phyloP scores from a whole-genome alignment of 495 filamentous ascomycete genomes.

The Lentithecium fluviatile region DNA sequence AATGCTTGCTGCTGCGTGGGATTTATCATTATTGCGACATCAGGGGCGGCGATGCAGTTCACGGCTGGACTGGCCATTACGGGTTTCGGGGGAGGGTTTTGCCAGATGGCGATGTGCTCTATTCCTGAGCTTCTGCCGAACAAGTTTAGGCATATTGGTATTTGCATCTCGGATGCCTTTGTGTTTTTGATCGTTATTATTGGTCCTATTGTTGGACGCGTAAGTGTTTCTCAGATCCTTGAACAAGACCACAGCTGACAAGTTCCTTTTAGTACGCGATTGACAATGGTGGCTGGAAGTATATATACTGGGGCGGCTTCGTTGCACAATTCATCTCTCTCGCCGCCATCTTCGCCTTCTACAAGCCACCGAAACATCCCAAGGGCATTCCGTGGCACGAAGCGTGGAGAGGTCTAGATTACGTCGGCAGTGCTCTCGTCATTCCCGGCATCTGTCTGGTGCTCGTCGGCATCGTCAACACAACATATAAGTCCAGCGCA shows the following conservation, averaged over 20 bases:
- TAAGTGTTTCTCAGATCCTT: background rate
- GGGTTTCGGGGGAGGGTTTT: slow-evolving; percentile 39
- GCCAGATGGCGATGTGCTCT: slow-evolving; percentile 35
- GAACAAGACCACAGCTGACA: too few species aligned
- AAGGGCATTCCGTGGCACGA: slow-evolving; percentile 40
- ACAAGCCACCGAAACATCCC: slow-evolving; percentile 40
- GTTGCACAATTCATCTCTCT: slow-evolving; percentile 33
- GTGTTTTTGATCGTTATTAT: slow-evolving; percentile 35
- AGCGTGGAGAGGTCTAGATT: slow-evolving; percentile 37
- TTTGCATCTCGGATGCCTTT: slow-evolving; percentile 30
- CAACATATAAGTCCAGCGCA: slow-evolving; percentile 29
- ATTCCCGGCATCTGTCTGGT: slow-evolving; percentile 42
- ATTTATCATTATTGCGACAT: slow-evolving; percentile 33
- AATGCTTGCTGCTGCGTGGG: slow-evolving; percentile 32
- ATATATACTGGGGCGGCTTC: slow-evolving; percentile 36
- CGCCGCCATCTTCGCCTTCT: slow-evolving; percentile 24
- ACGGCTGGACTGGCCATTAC: slow-evolving; percentile 37
- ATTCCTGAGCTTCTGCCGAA: slow-evolving; percentile 35
- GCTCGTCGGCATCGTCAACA: slow-evolving; percentile 41
- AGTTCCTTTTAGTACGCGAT: slow-evolving; percentile 20
- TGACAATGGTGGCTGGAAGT: slow-evolving; percentile 32
- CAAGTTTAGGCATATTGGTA: slow-evolving; percentile 35
- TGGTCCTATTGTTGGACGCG: slow-evolving; percentile 31
- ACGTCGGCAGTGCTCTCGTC: slow-evolving; percentile 38
- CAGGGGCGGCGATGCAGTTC: slow-evolving; percentile 26